Percentiles rank a stretch among this genome's conserved stretches.
Conservation (phyloP, 2,329 filamentous ascomycete species). For the Macrophomina phaseolina region DNA sequence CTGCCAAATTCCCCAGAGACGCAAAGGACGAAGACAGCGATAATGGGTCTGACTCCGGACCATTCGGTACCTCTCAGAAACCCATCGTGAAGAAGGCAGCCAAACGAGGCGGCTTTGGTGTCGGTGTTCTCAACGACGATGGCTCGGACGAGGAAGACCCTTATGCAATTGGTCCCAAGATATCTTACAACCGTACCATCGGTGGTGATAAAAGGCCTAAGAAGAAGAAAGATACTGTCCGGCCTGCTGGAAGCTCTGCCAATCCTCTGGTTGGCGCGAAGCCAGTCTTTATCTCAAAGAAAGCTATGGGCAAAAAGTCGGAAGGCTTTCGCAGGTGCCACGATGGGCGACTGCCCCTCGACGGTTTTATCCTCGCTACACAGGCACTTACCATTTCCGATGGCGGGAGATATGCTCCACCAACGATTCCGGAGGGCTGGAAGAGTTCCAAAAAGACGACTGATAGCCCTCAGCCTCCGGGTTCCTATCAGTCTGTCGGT, state of each 20-base stretch:
- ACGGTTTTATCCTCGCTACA: conserved; percentile 76
- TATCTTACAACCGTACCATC: conserved; percentile 82
- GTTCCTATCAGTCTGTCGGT: conserved; percentile 66
- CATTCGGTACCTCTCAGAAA: conserved; percentile 40
- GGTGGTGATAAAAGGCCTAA: conserved; percentile 83
- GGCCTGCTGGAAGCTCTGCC: conserved; percentile 53
- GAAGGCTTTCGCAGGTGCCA: conserved; percentile 72
- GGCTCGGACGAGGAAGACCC: conserved; percentile 95
- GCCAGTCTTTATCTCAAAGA: conserved; percentile 78
- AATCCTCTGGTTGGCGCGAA: conserved; percentile 71
- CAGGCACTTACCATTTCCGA: conserved; percentile 48
- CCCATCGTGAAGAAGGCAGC: conserved; percentile 49
- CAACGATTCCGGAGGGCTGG: conserved; percentile 76
- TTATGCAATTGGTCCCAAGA: conserved; percentile 88
- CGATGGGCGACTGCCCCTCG: conserved; percentile 79
- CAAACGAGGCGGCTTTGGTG: conserved; percentile 78
- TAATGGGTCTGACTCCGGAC: background rate
- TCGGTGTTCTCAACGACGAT: conserved; percentile 88
- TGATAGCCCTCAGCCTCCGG: conserved; percentile 37
- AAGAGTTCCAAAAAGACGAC: conserved; percentile 61
- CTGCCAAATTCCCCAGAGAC: conserved; percentile 38
- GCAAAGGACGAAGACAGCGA: conserved; percentile 37
- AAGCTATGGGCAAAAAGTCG: conserved; percentile 48
- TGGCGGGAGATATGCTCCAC: conserved; percentile 63
- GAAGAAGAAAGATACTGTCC: conserved; percentile 48